Evolutionary conservation across 2,329 filamentous ascomycete species (phyloP), one percentile per base, ranked within the genome.

Genomic region (Fusarium liriodendri): DNA sequence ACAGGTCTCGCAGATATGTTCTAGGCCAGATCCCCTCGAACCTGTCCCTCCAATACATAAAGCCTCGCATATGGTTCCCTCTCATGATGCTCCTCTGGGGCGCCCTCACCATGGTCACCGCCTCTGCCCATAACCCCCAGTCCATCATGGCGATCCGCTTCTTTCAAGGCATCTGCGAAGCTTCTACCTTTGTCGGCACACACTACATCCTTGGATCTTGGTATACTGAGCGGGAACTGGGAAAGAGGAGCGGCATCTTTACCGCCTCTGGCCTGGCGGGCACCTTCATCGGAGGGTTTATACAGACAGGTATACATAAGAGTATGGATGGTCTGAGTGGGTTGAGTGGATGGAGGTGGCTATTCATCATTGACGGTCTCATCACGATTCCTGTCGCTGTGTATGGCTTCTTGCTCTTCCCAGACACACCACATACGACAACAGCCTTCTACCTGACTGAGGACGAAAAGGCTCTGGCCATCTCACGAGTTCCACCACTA

Each of bases 331-430:
- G 88, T 2, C 82, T 83, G 3, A 81, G 82, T 22, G 92, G 91
- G 0, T 82, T 93, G 1, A 87, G 84, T 0, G 91, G 91, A 8
- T 94, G 91, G 91, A 84, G 90, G 4, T 93, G 90, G 91, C 84
- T 93, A 0, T 94, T 94, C 81, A 91, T 94, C 42, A 89, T 94
- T 11, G 92, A 94, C 77, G 92, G 92, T 2, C 83, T 87, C 2
- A 85, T 84, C 2, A 83, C 82, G 5, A 72, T 83, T 2, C 80
- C 82, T 1, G 75, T 84, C 7, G 82, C 82, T 2, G 18, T 82
- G 0, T 81, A 81, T 13, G 82, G 82, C 16, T 78, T 81, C 75
- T 62, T 83, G 29, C 74, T 83, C 47, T 83, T 84, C 54, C 82
- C 82, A 1, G 82, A 83, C 20, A 88, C 68, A 77, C 88, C 81